Conservation (phyloP, 2,329 filamentous ascomycete genomes). For the Byssoonygena ceratinophila region DNA sequence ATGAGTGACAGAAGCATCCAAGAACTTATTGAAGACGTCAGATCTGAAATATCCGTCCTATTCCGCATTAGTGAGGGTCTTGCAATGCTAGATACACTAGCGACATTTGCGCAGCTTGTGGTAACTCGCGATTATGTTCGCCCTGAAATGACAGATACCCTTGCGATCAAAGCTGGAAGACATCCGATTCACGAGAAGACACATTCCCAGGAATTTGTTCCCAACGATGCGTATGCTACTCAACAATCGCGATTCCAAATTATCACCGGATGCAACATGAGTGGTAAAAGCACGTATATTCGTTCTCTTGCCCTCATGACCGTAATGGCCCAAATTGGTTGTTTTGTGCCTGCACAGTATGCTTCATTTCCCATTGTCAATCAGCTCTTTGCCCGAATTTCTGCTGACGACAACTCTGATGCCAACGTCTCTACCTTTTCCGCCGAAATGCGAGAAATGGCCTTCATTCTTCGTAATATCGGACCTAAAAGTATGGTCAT, state of each 20-base stretch:
- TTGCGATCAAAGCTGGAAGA: slow-evolving; percentile 63
- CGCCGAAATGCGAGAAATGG: slow-evolving; percentile 89
- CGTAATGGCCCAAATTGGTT: slow-evolving; percentile 89
- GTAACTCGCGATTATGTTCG: slow-evolving; percentile 57
- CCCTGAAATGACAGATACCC: slow-evolving; percentile 56
- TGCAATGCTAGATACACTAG: slow-evolving; percentile 75
- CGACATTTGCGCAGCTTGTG: slow-evolving; percentile 63
- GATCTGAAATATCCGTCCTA: slow-evolving; percentile 57
- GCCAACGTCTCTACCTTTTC: slow-evolving; percentile 89
- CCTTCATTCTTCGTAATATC: slow-evolving; percentile 80
- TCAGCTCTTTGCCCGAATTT: slow-evolving; percentile 78
- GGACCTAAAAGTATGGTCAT: slow-evolving; percentile 66
- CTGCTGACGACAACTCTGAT: slow-evolving; percentile 77
- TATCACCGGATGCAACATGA: slow-evolving; percentile 96
- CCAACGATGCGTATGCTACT: slow-evolving; percentile 82
- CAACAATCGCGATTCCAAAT: slow-evolving; percentile 77
- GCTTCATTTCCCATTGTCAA: slow-evolving; percentile 70
- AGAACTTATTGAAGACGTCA: slow-evolving; percentile 60
- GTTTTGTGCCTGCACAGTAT: slow-evolving; percentile 77
- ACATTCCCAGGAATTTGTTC: slow-evolving; percentile 59
- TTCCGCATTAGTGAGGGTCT: slow-evolving; percentile 82
- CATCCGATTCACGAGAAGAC: slow-evolving; percentile 72
- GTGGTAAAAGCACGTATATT: slow-evolving; percentile 93
- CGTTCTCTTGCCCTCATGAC: slow-evolving; percentile 70
- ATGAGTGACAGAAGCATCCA: slow-evolving; percentile 71